These are phyloP conservation scores for Cucumis cinereus DNA, from an alignment of 306 rosid species.

Conservation along the genomic window DNA sequence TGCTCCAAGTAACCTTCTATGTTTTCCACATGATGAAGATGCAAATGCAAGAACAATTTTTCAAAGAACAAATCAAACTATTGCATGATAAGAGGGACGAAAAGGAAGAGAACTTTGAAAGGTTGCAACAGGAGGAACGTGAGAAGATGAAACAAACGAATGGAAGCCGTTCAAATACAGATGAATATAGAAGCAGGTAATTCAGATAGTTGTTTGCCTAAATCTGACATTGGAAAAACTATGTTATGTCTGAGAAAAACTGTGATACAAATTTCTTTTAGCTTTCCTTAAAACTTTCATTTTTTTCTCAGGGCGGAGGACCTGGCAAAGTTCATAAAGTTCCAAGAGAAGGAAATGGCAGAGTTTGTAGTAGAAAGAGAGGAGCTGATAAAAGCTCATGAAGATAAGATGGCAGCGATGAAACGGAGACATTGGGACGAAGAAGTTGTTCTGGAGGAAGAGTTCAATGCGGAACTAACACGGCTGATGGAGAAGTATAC, in stretches of 20 bases:
- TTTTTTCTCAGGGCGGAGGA: conserved; percentile 34
- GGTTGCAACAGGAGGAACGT: conserved; percentile 65
- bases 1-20: background rate
- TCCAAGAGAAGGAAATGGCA: conserved; percentile 51
- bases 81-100: conserved; percentile 38
- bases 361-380: conserved; percentile 43
- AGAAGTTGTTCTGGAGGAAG: conserved; percentile 41
- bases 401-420: conserved; percentile 33
- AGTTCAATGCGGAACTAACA: conserved; percentile 27
- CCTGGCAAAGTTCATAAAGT: conserved; percentile 35
- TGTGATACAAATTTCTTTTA: background rate
- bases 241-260: background rate
- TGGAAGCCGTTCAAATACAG: conserved; percentile 23
- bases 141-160: conserved; percentile 51
- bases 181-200: conserved; percentile 38
- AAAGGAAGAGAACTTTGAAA: conserved; percentile 63
- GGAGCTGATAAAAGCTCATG: conserved; percentile 23
- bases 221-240: background rate
- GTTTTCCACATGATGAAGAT: conserved; percentile 26
- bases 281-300: background rate
- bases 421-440: conserved; percentile 49
- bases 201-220: background rate
- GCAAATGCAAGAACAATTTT: conserved; percentile 54
- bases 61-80: conserved; percentile 40
- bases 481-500: conserved; percentile 52